Base-by-base conservation (phyloP, 2,329 filamentous ascomycete species). In the Trichophyton benhamiae region DNA sequence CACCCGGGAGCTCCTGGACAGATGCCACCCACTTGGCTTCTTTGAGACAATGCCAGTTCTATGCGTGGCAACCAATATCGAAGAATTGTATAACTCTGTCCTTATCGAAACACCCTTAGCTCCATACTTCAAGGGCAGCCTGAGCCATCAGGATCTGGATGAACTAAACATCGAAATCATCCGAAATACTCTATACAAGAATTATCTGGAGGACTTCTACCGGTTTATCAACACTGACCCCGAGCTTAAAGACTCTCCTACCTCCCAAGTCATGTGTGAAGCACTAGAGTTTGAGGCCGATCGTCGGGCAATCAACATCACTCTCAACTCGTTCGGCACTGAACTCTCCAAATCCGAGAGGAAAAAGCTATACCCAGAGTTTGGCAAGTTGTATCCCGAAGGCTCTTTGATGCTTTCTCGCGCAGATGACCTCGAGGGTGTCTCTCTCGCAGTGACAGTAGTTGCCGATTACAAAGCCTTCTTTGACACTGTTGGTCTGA, bases 81-180 rank as follows among this genome's bases (percentile, higher is more conserved):
- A 99, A 77, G 94, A 99, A 73, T 82, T 99, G 42, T 99, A 99
- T 82, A 99, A 97, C 80, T 95, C 89, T 53, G 94, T 99, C 17
- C 79, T 99, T 67, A 91, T 99, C 67, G 94, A 99, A 79, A 99
- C 94, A 2, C 94, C 94, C 3, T 81, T 99, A 57, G 94, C 94
- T 13, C 87, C 90, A 7, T 99, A 95, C 78, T 99, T 99, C 83
- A 97, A 99, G 79, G 90, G 91, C 68, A 95, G 88, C 67, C 82
- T 99, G 64, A 95, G 88, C 77, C 91, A 96, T 75, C 91, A 96
- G 74, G 94, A 99, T 73, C 82, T 99, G 58, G 94, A 99, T 76
- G 95, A 99, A 79, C 81, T 99, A 70, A 99, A 99, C 78, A 99
- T 99, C 69, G 94, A 99, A 78, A 99, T 99, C 75, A 89, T 99